phyloP scores from a whole-genome alignment of 805 yeast species.

The Zygotorulaspora danielsina region DNA sequence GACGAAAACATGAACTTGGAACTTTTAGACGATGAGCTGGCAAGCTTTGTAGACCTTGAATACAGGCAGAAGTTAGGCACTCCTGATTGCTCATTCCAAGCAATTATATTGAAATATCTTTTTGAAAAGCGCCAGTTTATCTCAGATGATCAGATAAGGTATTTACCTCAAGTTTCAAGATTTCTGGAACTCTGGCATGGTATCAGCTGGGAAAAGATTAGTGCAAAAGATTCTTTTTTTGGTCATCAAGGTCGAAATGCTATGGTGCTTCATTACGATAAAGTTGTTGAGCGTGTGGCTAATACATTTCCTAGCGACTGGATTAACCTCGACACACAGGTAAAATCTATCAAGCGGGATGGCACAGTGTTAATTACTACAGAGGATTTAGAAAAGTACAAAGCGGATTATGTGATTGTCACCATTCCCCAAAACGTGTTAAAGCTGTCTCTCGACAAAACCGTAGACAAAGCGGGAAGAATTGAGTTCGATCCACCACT shows the following conservation, averaged over 20 bases:
- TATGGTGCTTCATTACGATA: conserved; percentile 53
- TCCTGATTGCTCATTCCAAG: conserved; percentile 50
- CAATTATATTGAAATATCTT: conserved; percentile 47
- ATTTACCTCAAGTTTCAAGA: conserved; percentile 51
- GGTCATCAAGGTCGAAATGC: conserved; percentile 78
- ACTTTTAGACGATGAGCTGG: conserved; percentile 53
- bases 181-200: conserved; percentile 79
- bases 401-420: conserved; percentile 57
- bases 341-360: conserved; percentile 36
- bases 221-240: conserved; percentile 64
- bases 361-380: conserved; percentile 37
- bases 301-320: conserved; percentile 38
- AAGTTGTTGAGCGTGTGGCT: conserved; percentile 45
- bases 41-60: conserved; percentile 53
- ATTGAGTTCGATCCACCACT: conserved; percentile 55
- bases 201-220: conserved; percentile 57
- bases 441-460: conserved; percentile 35
- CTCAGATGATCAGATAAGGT: conserved; percentile 47
- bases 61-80: conserved; percentile 47
- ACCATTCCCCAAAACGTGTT: conserved; percentile 76
- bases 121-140: conserved; percentile 44
- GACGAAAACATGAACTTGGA: conserved; percentile 35
- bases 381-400: conserved; percentile 30
- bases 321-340: conserved; percentile 39
- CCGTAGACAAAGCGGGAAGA: conserved; percentile 35